phyloP scores from a whole-genome alignment of 495 filamentous ascomycete genomes.

The Penicillium silybi region DNA sequence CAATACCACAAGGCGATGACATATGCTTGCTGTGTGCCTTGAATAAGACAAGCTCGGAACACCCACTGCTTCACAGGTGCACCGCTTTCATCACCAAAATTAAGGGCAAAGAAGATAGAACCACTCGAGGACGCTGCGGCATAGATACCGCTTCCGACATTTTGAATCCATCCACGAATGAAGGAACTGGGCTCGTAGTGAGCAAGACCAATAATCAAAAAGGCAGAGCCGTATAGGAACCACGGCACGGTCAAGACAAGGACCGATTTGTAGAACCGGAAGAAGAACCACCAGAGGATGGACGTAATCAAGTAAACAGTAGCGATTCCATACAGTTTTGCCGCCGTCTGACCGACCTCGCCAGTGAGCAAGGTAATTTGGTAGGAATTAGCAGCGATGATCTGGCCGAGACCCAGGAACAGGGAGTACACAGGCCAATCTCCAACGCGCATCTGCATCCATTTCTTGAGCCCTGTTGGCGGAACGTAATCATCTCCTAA shows the following conservation, averaged over 20 bases:
- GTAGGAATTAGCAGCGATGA: slow-evolving; percentile 69
- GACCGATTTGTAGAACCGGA: slow-evolving; percentile 59
- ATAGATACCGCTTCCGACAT: slow-evolving; percentile 45
- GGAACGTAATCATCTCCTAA: slow-evolving; percentile 62
- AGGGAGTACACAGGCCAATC: slow-evolving; percentile 75
- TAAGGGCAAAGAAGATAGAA: slow-evolving; percentile 49
- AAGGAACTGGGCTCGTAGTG: slow-evolving; percentile 46
- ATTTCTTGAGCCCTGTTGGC: slow-evolving; percentile 59
- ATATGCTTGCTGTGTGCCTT: slow-evolving; percentile 49
- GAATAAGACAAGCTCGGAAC: slow-evolving; percentile 49
- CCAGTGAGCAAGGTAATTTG: slow-evolving; percentile 68
- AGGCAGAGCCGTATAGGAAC: slow-evolving; percentile 62
- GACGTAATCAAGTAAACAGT: slow-evolving; percentile 60
- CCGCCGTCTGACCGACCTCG: slow-evolving; percentile 56
- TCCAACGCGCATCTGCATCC: slow-evolving; percentile 44
- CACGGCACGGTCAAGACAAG: slow-evolving; percentile 58
- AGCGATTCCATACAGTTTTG: slow-evolving; percentile 64
- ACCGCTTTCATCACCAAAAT: slow-evolving; percentile 50
- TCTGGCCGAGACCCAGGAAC: slow-evolving; percentile 61
- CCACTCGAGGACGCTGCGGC: slow-evolving; percentile 48
- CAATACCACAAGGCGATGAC: slow-evolving; percentile 52
- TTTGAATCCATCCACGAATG: slow-evolving; percentile 48
- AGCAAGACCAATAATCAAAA: slow-evolving; percentile 63
- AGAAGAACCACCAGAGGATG: slow-evolving; percentile 62
- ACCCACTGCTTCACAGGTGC: slow-evolving; percentile 50